Base-by-base conservation (phyloP, 83 land plant species). In the Isoetes engelmannii region DNA sequence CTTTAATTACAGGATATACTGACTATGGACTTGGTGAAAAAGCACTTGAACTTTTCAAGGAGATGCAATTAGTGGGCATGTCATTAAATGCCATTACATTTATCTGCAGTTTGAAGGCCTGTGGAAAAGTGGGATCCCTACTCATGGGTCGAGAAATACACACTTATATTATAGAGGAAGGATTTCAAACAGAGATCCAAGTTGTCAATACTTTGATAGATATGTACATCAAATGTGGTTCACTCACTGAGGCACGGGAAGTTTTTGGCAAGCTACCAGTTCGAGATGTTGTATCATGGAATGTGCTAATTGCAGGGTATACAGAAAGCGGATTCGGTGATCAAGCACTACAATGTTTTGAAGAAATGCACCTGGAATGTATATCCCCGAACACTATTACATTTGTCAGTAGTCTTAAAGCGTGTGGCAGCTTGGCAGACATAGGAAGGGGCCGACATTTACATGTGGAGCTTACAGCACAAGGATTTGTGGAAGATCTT, bases 391-490 rank as follows among this genome's bases (percentile, higher is more conserved):
- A 61, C 17, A 0, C 13, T 15, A 17, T 61, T 44, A 61, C 63
- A 19, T 61, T 61, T 61, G 20, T 19, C 12, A 10, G 5, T 6
- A 13, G 28, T 5, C 63, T 61, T 44, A 28, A 41, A n/a, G 63
- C 63, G 5, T 61, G 63, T 21, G 43, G 20, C 10, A 15, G 43
- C 43, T 13, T 10, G 15, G 63, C 15, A 6, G 66, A 54, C 61
- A 56, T 61, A 8, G 70, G 60, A 57, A 45, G 45, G 45, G 78
- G 75, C 37, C 45, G 19, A 13, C 73, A 74, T 57, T 44, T 75
- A 4, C 82, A 80, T 71, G 82, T 71, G 15, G 47, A 69, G 43
- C 9, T 71, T 65, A 61, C 75, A 9, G 66, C 65, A 8, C 20
- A 48, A 50, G 78, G 78, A 8, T 71, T 60, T 65, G 55, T 67